A percentile compares a stretch with the other conserved stretches of the same genome.
Evolutionary conservation across 1,139 yeast species (phyloP).

Genomic region (Zygosaccharomyces pseudobailii): DNA sequence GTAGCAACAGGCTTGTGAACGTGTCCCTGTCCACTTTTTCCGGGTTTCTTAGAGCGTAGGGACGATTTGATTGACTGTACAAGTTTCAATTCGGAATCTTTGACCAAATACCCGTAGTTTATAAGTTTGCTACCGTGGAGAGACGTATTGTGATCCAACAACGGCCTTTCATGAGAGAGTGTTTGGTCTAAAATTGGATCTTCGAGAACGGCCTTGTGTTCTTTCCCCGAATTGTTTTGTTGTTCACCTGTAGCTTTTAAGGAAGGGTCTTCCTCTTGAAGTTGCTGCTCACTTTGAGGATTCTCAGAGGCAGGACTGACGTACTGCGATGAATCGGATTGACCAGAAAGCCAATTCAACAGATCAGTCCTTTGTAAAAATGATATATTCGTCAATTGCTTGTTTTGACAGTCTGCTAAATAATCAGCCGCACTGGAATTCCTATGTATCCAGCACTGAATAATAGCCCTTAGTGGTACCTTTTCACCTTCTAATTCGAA

Average conservation of each 20-base stretch:
- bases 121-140: conserved; percentile 72
- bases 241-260: conserved; percentile 21
- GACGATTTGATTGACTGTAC: conserved; percentile 48
- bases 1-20: conserved; percentile 15
- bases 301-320: conserved; percentile 26
- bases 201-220: conserved; percentile 7
- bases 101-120: conserved; percentile 68
- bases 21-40: conserved; percentile 34
- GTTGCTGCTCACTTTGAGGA: neutral
- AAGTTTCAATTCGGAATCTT: conserved; percentile 64
- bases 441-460: conserved; percentile 76
- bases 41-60: conserved; percentile 19
- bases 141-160: conserved; percentile 74
- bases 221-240: neutral
- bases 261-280: conserved; percentile 12
- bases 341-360: conserved; percentile 73
- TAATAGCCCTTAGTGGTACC: conserved; percentile 57
- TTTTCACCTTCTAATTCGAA: conserved; percentile 50
- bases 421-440: conserved; percentile 81
- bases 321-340: conserved; percentile 53
- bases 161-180: conserved; percentile 55
- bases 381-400: conserved; percentile 64
- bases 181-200: conserved; percentile 58
- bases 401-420: conserved; percentile 63
- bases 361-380: conserved; percentile 85